Conservation (phyloP, 768 basidiomycete species). For the Trametes cubensis region DNA sequence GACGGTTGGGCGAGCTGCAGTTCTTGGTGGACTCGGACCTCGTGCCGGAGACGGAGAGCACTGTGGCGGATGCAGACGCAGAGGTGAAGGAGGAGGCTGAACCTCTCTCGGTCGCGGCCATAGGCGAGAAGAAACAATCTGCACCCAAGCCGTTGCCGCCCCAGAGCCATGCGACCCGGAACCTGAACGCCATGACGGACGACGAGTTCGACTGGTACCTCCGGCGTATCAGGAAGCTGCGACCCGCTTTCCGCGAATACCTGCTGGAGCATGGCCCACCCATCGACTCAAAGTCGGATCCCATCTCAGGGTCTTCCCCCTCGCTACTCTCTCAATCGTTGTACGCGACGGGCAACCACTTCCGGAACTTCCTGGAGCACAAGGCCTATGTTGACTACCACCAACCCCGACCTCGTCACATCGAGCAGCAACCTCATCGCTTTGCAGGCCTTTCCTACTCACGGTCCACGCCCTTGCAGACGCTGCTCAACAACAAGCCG, state of each 20-base stretch:
- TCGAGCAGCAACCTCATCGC: conserved; percentile 68
- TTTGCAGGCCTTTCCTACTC: conserved; percentile 66
- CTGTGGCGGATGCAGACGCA: conserved; percentile 5
- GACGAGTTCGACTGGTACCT: conserved; percentile 63
- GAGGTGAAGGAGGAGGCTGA: conserved; percentile 16
- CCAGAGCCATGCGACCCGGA: conserved; percentile 37
- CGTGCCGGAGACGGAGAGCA: conserved; percentile 11
- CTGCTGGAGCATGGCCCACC: conserved; percentile 35
- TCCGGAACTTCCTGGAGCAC: conserved; percentile 43
- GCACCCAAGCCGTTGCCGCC: not conserved
- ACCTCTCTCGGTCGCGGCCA: conserved; percentile 5
- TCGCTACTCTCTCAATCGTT: conserved; percentile 11
- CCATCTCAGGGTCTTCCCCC: not conserved
- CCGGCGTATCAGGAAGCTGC: conserved; percentile 53
- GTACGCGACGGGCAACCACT: conserved; percentile 13
- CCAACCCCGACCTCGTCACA: conserved; percentile 37
- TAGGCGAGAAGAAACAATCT: too few species aligned
- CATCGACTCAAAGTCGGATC: conserved; percentile 11
- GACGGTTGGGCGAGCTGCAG: conserved; percentile 32
- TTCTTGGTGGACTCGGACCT: conserved; percentile 55
- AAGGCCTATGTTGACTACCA: conserved; percentile 32
- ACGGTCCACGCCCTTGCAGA: conserved; percentile 55
- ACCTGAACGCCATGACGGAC: conserved; percentile 63
- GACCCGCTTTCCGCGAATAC: conserved; percentile 57
- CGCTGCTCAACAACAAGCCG: conserved; percentile 50